Percentiles rank a stretch among this genome's conserved stretches.
Conservation (phyloP, 345 rosid genomes). For the Cardamine resedifolia region DNA sequence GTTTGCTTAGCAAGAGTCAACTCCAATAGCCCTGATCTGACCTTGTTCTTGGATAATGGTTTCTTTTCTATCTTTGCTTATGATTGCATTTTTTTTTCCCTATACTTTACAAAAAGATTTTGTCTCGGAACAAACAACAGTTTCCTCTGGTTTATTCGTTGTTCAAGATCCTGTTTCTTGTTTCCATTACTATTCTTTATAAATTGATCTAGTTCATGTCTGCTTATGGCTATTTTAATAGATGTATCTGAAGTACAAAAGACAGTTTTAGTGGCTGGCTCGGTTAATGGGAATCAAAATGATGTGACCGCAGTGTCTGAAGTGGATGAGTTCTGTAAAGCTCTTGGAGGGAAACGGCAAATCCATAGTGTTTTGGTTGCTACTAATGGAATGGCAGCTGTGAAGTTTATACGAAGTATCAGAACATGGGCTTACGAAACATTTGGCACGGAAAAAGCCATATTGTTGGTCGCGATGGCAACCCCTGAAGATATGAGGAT, state of each 20-base stretch:
- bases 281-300: slow-evolving; percentile 52
- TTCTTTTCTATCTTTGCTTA: slow-evolving; percentile 1
- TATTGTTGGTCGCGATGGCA: slow-evolving; percentile 95
- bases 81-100: neutral
- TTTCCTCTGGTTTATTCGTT: too few species aligned
- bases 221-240: slow-evolving; percentile 35
- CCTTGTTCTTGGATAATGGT: slow-evolving; percentile 41
- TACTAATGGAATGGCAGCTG: slow-evolving; percentile 99
- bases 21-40: slow-evolving; percentile 43
- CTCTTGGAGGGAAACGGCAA: slow-evolving; percentile 83
- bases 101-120: too few species aligned
- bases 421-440: slow-evolving; percentile 98
- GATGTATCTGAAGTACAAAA: slow-evolving; percentile 61
- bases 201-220: neutral
- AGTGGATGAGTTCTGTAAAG: slow-evolving; percentile 75
- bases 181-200: neutral
- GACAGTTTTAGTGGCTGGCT: slow-evolving; percentile 44
- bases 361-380: slow-evolving; percentile 89
- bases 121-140: too few species aligned
- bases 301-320: slow-evolving; percentile 56
- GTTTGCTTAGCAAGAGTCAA: slow-evolving; percentile 48
- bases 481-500: slow-evolving; percentile 99
- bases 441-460: slow-evolving; percentile 88
- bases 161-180: neutral
- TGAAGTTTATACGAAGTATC: slow-evolving; percentile 90